Conservation (phyloP, 192 early-diverging fungal species). For the Obelidium mucronatum region DNA sequence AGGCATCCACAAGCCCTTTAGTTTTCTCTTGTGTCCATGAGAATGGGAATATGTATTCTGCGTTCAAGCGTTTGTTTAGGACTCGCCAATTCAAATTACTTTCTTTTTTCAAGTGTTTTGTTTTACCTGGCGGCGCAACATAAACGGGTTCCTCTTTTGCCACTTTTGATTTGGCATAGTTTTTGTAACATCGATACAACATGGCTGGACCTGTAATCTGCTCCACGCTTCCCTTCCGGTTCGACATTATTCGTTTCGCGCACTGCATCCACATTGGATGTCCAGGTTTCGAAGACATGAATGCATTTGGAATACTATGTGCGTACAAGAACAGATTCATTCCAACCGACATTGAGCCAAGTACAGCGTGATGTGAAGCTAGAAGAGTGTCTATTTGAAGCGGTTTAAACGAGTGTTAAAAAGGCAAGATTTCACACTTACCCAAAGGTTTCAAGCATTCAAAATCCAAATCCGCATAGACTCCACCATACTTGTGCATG, state of each 20-base stretch:
- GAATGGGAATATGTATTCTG: conserved; percentile 12
- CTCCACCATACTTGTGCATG: conserved; percentile 48
- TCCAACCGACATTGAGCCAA: neutral
- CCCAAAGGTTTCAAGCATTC: neutral
- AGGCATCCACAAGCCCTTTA: neutral
- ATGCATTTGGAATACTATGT: conserved; percentile 48
- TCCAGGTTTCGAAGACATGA: conserved; percentile 45
- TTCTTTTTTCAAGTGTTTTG: neutral
- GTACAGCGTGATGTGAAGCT: neutral
- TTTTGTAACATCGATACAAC: conserved; percentile 2
- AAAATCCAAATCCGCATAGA: conserved; percentile 49
- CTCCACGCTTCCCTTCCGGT: neutral
- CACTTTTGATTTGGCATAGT: neutral
- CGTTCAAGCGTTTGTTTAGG: neutral
- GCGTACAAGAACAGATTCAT: neutral
- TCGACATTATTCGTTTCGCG: conserved; percentile 28
- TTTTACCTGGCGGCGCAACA: conserved; percentile 7
- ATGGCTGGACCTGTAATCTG: conserved; percentile 5
- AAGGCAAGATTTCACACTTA: neutral
- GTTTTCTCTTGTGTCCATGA: neutral
- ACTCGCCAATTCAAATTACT: neutral
- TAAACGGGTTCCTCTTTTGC: neutral
- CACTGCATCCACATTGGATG: conserved; percentile 50
- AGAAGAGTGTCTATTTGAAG: conserved; percentile 1
- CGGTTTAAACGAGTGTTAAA: neutral